Base-by-base conservation (phyloP, 257 asterid species). In the Gynochthodes officinalis region DNA sequence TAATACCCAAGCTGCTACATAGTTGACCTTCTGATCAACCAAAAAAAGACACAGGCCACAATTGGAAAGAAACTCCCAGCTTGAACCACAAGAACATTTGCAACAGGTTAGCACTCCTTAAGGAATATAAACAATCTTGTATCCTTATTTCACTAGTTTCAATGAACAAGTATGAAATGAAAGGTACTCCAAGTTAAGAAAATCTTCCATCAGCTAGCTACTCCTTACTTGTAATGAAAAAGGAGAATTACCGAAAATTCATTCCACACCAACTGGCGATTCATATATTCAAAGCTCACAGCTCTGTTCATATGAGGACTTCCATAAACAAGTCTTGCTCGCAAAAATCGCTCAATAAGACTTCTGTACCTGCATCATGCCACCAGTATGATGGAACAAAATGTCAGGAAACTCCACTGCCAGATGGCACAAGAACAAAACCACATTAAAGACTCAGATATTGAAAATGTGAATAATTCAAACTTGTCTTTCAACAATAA, bases 201-300 rank as follows among this genome's bases (percentile, higher is more conserved):
- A 12, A 1, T 9, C 73, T 32, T 33, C 40, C 2, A 67, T 21
- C 10, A 30, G 10, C 46, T 21, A 21, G 12, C 52, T 39, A 37
- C 7, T 39, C 0, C n/a, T 35, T 63, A 19, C 12, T 35, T 33
- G 16, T 61, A 33, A 52, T 12, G 18, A 21, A 12, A 40, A 74
- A 53, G 76, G 79, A 53, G 57, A 77, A 27, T 83, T 89, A 90
- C 97, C 96, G 97, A 91, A 69, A 93, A 91, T 77, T 91, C 96
- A 82, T 93, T 91, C 98, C 98, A 93, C 77, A 93, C 97, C 88
- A 91, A 83, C 82, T 93, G 98, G 49, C 96, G 90, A 77, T 93
- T 93, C 97, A 91, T 93, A 86, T 93, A 93, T 81, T 93, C 98
- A 49, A 93, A 93, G 96, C 98, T 93, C 74, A 94, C 97, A 64